Evolutionary conservation across 1,284 basidiomycete species (phyloP), one percentile per base, ranked within the genome.

Genomic region (Gastroboletus turbinatus): DNA sequence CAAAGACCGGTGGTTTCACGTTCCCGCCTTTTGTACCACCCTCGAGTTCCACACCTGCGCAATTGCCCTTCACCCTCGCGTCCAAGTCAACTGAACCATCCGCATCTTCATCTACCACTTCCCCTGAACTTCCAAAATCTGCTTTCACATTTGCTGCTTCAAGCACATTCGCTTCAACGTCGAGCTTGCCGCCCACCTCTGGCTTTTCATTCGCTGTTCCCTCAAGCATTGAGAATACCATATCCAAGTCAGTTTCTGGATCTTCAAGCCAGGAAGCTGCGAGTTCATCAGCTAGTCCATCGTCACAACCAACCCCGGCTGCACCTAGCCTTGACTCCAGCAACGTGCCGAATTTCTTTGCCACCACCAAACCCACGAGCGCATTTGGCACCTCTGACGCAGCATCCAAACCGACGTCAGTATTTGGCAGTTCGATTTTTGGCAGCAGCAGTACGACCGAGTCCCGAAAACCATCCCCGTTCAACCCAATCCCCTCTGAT

Each of bases 401-500:
- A 23, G 2, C 53, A 27, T 45, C 53, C 17, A 74, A 63, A 45
- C 57, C 71, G 30, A 58, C 53, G 3, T 64, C 67, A 13, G 43
- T 59, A 23, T 71, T 74, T 16, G 67, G 65, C 10, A 48, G 53
- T 30, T 60, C 72, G 21, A 46, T 68, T 38, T 74, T 72, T 58
- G 69, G 68, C 16, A 52, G 35, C 30, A 52, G 27, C 40, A 36
- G 43, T 19, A 39, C 33, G 33, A 46, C 44, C 21, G 68, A 70
- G 29, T 48, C 57, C 13, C 56, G 23, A 29, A 70, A 53, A 19
- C 33, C 46, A 44, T 59, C 54, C 1, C 39, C 49, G 2, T 59
- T 67, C 46, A 57, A 53, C 17, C 36, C 46, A 19, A 17, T 51
- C 10, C 38, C 53, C 4, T 49, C 55, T 16, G 66, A 67, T 30